phyloP scores from a whole-genome alignment of 345 rosid genomes.

The Aquilaria sinensis region DNA sequence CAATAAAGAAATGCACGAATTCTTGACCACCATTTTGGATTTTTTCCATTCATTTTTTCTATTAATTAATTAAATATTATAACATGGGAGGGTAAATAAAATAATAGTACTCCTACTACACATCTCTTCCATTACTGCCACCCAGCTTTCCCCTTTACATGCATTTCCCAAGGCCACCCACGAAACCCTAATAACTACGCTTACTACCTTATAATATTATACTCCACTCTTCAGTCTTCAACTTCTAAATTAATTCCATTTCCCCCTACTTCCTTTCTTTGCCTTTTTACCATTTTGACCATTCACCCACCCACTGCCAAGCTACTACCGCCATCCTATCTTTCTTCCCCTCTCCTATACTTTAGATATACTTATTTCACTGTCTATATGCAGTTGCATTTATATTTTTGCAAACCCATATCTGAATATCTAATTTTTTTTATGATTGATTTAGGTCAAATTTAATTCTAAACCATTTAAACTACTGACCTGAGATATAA shows the following conservation, averaged over 20 bases:
- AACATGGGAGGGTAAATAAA: neutral
- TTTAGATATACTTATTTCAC: too few species aligned
- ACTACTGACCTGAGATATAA: too few species aligned
- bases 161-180: constrained; percentile 31
- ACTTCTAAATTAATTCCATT: constrained; percentile 9
- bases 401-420: too few species aligned
- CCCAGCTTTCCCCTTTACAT: constrained; percentile 74
- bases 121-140: constrained; percentile 21
- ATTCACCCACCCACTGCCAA: neutral
- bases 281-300: constrained; percentile 40
- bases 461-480: too few species aligned
- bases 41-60: constrained; percentile 21
- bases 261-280: neutral
- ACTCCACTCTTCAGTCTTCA: neutral
- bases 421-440: too few species aligned
- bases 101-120: neutral
- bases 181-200: constrained; percentile 21
- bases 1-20: constrained; percentile 47
- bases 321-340: too few species aligned
- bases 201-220: neutral
- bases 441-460: too few species aligned
- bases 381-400: too few species aligned
- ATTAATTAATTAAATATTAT: neutral
- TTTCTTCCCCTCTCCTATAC: too few species aligned
- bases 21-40: constrained; percentile 56